Evolutionary conservation across 225 moss, liverwort and hornwort genomes (phyloP).

Genomic region (Polytrichum commune): DNA sequence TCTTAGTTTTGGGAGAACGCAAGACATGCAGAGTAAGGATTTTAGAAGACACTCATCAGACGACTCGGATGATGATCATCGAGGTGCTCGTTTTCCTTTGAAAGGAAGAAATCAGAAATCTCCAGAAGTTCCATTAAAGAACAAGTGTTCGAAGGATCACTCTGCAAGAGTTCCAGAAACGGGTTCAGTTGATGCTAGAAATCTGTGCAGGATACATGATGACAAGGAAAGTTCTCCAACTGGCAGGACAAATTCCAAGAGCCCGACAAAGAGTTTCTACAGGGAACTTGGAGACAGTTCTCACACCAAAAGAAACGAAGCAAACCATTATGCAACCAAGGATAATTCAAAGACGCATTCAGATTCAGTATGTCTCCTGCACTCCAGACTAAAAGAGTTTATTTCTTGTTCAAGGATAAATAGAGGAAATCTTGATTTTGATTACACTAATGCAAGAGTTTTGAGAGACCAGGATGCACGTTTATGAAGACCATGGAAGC

Average conservation of each 20-base stretch:
- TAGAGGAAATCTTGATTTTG: constrained; percentile 13
- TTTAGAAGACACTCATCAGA: no score
- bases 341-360: constrained; percentile 15
- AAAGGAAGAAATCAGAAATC: constrained; percentile 14
- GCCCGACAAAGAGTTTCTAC: constrained; percentile 2
- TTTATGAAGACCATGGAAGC: no score
- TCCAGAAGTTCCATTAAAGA: background rate
- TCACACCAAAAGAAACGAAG: constrained; percentile 16
- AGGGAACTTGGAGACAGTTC: constrained; percentile 19
- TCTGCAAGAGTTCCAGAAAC: constrained; percentile 15
- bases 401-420: background rate
- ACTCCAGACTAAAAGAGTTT: constrained; percentile 6
- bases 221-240: constrained; percentile 12
- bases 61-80: no score
- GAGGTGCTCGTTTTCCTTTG: background rate
- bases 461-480: constrained; percentile 22
- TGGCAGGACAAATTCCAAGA: constrained; percentile 19
- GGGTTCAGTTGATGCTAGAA: constrained; percentile 3
- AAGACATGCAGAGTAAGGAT: no score
- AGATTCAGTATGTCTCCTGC: constrained; percentile 43
- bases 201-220: constrained; percentile 13
- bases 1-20: no score
- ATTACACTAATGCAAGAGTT: constrained; percentile 29
- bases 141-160: constrained; percentile 2
- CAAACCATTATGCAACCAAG: constrained; percentile 15